These are phyloP conservation scores for Schizosaccharomyces cryophilus DNA, from an alignment of 805 yeast species.

Conservation along the genomic window DNA sequence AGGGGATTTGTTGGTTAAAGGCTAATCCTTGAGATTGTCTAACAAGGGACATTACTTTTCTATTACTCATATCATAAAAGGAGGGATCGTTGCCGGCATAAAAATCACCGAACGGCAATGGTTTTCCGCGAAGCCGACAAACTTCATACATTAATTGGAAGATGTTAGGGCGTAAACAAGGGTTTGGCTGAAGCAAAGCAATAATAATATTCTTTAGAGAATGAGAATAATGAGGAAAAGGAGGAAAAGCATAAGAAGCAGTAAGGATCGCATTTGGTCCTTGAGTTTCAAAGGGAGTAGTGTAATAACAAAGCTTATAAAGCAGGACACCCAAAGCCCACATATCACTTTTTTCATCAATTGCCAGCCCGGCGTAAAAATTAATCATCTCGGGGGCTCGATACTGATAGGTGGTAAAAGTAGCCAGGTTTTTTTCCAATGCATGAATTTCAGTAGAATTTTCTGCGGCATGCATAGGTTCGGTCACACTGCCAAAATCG, in stretches of 20 bases:
- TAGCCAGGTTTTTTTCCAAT: conserved; percentile 35
- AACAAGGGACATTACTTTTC: not conserved
- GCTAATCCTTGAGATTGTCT: not conserved
- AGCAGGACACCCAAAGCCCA: conserved; percentile 92
- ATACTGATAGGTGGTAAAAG: conserved; percentile 70
- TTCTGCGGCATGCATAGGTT: conserved; percentile 51
- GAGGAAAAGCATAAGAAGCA: conserved; percentile 57
- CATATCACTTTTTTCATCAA: conserved; percentile 77
- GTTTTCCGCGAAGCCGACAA: conserved; percentile 32
- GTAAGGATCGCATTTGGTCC: conserved; percentile 71
- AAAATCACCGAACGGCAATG: conserved; percentile 20
- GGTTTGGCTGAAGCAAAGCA: conserved; percentile 62
- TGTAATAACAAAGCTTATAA: conserved; percentile 73
- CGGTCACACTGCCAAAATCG: conserved; percentile 69
- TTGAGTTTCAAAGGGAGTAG: conserved; percentile 70
- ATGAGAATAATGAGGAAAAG: conserved; percentile 41
- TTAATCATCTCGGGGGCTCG: conserved; percentile 93
- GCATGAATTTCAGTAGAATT: conserved; percentile 58
- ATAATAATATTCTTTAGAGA: conserved; percentile 51
- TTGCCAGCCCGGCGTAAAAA: conserved; percentile 54
- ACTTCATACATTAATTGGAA: conserved; percentile 50
- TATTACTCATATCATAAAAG: not conserved
- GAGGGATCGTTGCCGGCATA: conserved; percentile 3
- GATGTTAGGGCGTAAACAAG: conserved; percentile 60
- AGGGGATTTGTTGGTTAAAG: not conserved